Evolutionary conservation across 176 grass and related monocot species (phyloP).

Genomic region (Rhynchospora tenuis): DNA sequence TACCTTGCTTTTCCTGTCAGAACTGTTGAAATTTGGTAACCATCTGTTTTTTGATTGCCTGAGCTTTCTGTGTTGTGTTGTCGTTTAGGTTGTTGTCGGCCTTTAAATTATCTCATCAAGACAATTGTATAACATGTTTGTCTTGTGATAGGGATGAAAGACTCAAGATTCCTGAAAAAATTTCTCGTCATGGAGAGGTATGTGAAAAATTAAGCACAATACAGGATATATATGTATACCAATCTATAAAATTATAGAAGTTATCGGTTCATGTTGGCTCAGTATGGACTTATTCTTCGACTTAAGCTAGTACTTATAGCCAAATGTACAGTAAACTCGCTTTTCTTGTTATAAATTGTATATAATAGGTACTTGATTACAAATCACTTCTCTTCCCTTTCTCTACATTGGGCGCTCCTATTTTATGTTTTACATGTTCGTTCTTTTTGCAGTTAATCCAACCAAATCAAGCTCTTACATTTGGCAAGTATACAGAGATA

Average conservation of each 20-base stretch:
- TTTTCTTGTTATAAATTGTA: not conserved
- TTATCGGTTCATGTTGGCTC: not conserved
- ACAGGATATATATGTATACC: not conserved
- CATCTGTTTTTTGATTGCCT: not conserved
- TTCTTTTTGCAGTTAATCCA: conserved; percentile 50
- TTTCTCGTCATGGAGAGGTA: conserved; percentile 82
- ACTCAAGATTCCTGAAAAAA: conserved; percentile 55
- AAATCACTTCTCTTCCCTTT: not conserved
- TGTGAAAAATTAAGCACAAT: not conserved
- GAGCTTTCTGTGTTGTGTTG: not conserved
- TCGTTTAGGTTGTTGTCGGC: not conserved
- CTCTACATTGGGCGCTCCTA: not conserved
- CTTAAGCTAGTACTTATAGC: not conserved
- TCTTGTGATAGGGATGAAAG: conserved; percentile 61
- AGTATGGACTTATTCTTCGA: not conserved
- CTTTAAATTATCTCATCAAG: not conserved
- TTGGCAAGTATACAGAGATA: conserved; percentile 79
- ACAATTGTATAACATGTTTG: not conserved
- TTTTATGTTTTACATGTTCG: not conserved
- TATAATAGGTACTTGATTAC: not conserved
- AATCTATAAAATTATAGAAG: not conserved
- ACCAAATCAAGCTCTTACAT: conserved; percentile 62
- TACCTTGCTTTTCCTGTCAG: not conserved
- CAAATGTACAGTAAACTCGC: not conserved
- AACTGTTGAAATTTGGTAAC: not conserved